phyloP scores from a whole-genome alignment of 2,329 filamentous ascomycete species.

The Xylariaceae sp. region DNA sequence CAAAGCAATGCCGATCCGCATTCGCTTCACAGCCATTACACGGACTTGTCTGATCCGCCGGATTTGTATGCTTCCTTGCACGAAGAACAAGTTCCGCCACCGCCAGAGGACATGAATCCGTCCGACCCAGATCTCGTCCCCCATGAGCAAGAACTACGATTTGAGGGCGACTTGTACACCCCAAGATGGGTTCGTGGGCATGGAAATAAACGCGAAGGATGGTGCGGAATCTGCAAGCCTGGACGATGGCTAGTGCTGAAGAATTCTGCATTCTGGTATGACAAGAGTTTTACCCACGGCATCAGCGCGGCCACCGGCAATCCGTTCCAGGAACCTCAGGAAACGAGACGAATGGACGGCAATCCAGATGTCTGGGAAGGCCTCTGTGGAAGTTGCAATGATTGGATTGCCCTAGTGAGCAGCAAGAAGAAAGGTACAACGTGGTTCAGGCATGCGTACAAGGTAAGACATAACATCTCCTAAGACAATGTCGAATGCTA shows the following conservation, averaged over 20 bases:
- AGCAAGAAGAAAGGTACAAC: conserved; percentile 92
- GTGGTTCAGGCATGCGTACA: conserved; percentile 89
- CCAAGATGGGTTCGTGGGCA: conserved; percentile 83
- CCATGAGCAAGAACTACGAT: conserved; percentile 78
- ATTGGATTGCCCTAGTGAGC: conserved; percentile 80
- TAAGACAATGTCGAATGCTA: conserved; percentile 12
- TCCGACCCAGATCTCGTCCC: conserved; percentile 74
- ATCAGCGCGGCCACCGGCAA: conserved; percentile 81
- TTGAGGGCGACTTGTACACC: conserved; percentile 81
- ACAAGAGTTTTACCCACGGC: conserved; percentile 87
- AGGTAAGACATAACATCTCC: conserved; percentile 51
- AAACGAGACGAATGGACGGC: conserved; percentile 75
- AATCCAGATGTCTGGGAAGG: conserved; percentile 84
- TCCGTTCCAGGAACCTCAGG: conserved; percentile 75
- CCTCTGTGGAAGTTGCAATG: conserved; percentile 75
- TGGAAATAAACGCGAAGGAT: conserved; percentile 85
- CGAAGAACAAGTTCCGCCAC: conserved; percentile 73
- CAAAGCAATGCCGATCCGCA: conserved; percentile 75
- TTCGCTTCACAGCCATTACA: conserved; percentile 68
- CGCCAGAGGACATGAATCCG: conserved; percentile 80
- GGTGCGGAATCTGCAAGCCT: conserved; percentile 87
- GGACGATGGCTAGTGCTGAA: conserved; percentile 86
- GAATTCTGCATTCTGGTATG: conserved; percentile 92
- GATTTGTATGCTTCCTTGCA: conserved; percentile 76
- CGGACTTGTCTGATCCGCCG: conserved; percentile 73